phyloP scores from a whole-genome alignment of 2,329 filamentous ascomycete genomes.

The Colletotrichum sp. region DNA sequence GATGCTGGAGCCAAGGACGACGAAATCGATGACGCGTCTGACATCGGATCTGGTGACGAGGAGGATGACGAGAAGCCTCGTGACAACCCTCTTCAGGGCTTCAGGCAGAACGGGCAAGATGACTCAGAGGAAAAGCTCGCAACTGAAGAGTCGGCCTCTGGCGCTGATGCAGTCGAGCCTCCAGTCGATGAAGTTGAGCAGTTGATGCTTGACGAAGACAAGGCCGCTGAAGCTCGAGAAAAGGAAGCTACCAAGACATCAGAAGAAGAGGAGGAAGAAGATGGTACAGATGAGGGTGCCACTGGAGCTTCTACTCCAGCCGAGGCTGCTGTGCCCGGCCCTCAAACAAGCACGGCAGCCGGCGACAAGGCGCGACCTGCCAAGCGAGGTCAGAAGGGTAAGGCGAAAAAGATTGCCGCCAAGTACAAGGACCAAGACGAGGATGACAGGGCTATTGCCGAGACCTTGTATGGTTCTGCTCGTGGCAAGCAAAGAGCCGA shows the following conservation, averaged over 20 bases:
- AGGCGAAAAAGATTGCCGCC: slow-evolving; percentile 83
- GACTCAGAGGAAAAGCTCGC: slow-evolving; percentile 28
- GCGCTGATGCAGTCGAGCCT: slow-evolving; percentile 12
- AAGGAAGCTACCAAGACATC: not conserved
- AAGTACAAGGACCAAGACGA: slow-evolving; percentile 97
- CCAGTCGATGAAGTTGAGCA: slow-evolving; percentile 12
- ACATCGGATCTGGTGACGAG: slow-evolving; percentile 38
- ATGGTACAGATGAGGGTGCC: not conserved
- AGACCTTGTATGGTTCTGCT: slow-evolving; percentile 83
- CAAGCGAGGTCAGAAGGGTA: slow-evolving; percentile 79
- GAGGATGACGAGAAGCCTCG: slow-evolving; percentile 33
- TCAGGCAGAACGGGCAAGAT: slow-evolving; percentile 27
- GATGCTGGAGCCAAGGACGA: slow-evolving; percentile 31
- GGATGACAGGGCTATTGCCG: slow-evolving; percentile 84
- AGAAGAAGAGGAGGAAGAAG: slow-evolving; percentile 25
- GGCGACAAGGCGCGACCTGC: slow-evolving; percentile 50
- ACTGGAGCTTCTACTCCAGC: slow-evolving; percentile 4
- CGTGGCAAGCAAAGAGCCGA: slow-evolving; percentile 71
- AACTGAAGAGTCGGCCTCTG: slow-evolving; percentile 20
- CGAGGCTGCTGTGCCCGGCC: slow-evolving; percentile 14
- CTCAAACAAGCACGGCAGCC: slow-evolving; percentile 28
- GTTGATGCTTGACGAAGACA: slow-evolving; percentile 21
- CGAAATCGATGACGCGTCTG: slow-evolving; percentile 33
- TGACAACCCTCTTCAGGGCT: slow-evolving; percentile 42
- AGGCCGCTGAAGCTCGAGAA: slow-evolving; percentile 20